Conservation (phyloP, 495 filamentous ascomycete species). For the Penicillium odoratum region DNA sequence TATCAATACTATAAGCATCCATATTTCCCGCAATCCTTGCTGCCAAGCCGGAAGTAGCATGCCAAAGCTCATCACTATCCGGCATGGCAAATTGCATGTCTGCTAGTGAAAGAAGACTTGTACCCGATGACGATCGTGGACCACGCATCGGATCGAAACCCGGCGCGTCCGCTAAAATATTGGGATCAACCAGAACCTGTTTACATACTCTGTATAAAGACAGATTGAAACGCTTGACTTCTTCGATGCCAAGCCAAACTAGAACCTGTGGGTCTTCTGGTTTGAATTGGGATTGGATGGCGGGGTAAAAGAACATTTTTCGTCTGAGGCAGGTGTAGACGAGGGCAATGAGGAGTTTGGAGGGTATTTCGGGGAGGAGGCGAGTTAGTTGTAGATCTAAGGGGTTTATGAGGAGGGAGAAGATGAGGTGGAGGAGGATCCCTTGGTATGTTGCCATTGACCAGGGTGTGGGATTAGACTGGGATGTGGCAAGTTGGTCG, state of each 20-base stretch:
- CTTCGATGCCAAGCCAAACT: constrained; percentile 16
- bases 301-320: constrained; percentile 10
- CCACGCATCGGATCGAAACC: neutral
- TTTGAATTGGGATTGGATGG: constrained; percentile 9
- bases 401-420: constrained; percentile 5
- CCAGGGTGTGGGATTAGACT: constrained; percentile 6
- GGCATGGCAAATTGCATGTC: constrained; percentile 12
- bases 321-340: neutral
- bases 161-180: neutral
- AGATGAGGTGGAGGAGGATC: constrained; percentile 19
- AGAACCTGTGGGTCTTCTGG: neutral
- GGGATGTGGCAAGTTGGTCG: neutral
- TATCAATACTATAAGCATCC: no score
- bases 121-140: neutral
- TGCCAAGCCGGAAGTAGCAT: no score
- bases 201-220: constrained; percentile 15
- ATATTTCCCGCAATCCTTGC: no score
- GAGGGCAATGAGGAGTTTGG: neutral
- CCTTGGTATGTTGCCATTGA: constrained; percentile 22
- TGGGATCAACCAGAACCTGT: neutral
- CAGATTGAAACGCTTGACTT: constrained; percentile 15
- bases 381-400: neutral
- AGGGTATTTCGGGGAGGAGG: neutral
- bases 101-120: constrained; percentile 1
- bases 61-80: constrained; percentile 10